Evolutionary conservation across 805 yeast genomes (phyloP).

Genomic region (Wickerhamiella bombiphila): DNA sequence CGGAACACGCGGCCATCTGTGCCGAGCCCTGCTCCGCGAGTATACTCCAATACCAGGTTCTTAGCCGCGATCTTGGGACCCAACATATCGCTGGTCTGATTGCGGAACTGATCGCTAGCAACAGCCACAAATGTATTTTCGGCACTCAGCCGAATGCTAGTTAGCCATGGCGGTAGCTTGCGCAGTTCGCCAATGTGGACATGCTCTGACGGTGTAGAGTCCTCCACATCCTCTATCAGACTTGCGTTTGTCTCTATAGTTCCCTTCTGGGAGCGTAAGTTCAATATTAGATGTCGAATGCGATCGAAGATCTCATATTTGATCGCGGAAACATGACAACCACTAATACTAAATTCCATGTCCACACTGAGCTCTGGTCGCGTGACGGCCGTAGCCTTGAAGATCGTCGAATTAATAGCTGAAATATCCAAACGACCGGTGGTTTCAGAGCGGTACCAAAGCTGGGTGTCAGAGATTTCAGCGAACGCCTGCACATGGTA

Average conservation of each 20-base stretch:
- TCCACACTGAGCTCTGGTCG: slow-evolving; percentile 20
- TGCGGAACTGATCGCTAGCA: slow-evolving; percentile 18
- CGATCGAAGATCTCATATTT: slow-evolving; percentile 23
- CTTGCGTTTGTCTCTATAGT: too few species aligned
- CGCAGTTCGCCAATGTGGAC: slow-evolving; percentile 8
- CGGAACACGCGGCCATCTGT: slow-evolving; percentile 15
- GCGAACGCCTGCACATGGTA: slow-evolving; percentile 11
- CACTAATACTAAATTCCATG: slow-evolving; percentile 15
- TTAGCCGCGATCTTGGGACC: slow-evolving; percentile 12
- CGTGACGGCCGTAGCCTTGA: slow-evolving; percentile 18
- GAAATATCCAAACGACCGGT: slow-evolving; percentile 20
- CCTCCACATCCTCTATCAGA: background rate
- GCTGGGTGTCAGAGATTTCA: slow-evolving; percentile 8
- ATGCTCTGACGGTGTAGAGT: background rate
- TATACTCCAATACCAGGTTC: slow-evolving; percentile 7
- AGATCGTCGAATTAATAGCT: slow-evolving; percentile 14
- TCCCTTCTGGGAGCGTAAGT: slow-evolving; percentile 3
- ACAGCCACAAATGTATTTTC: slow-evolving; percentile 8
- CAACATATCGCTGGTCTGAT: slow-evolving; percentile 13
- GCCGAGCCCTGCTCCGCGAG: slow-evolving; percentile 2
- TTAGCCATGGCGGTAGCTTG: slow-evolving; percentile 15
- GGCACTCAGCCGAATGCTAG: slow-evolving; percentile 5
- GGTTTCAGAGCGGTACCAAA: slow-evolving; percentile 21
- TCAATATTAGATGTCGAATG: slow-evolving; percentile 16
- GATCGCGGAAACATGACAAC: slow-evolving; percentile 19